Evolutionary conservation across 2,329 filamentous ascomycete genomes (phyloP), one percentile per base, ranked within the genome.

Genomic region (Coleophoma cylindrospora): DNA sequence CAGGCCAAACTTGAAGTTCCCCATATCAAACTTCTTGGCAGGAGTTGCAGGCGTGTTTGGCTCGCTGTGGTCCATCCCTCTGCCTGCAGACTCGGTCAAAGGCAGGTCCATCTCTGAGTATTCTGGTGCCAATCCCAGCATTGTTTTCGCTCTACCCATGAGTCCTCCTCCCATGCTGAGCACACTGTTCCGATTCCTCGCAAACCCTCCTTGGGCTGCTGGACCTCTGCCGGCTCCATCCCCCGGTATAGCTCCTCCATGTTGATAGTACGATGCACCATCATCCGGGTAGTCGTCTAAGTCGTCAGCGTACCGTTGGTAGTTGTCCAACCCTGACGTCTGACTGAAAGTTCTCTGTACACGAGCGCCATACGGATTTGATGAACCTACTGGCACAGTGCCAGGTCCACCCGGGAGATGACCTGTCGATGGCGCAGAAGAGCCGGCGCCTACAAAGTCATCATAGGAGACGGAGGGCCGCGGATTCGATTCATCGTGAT

Each of bases 51-150:
- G 65, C 45, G 73, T 71, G 57, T 75, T 75, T 47, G 68, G 64
- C 44, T 66, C 73, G 57, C 72, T 71, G 49, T 74, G 61, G 62
- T 70, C 68, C 44, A 68, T 64, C 41, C 54, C 70, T 59, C 76
- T 72, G 44, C 76, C 78, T 48, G 76, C 80, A 43, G 86, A 73
- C 66, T 97, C 90, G 5, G 92, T 97, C 68, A 99, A 75, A 13
- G 94, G 94, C 49, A 99, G 76, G 66, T 99, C 92, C 94, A 99
- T 99, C 71, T 97, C 94, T 34, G 92, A 96, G 70, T 99, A 97
- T 60, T 87, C 79, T 19, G 79, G 77, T 10, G 83, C 86, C 84
- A 96, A 91, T 48, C 94, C 92, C 54, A 99, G 73, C 77, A 87
- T 90, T 66, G 87, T 91, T 74, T 95, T 97, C 40, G 92, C 87